Base-by-base conservation (phyloP, 768 basidiomycete species). In the Pisolithus albus region DNA sequence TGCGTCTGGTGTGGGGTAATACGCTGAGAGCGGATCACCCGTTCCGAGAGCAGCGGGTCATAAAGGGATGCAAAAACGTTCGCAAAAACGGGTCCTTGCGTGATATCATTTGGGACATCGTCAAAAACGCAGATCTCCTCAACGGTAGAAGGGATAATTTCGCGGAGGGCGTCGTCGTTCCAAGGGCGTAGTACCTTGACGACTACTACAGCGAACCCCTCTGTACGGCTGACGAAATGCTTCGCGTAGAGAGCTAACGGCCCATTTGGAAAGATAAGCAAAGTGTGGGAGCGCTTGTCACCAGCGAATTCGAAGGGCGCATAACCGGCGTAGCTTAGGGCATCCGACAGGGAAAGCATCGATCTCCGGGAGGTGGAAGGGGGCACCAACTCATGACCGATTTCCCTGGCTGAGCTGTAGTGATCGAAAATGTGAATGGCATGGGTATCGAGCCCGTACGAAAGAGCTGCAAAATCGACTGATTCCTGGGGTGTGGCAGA, bases 341-440 rank as follows among this genome's bases (percentile, higher is more conserved):
- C 76, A 5, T 81, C 77, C 15, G 72, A 63, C 46, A 86, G 60
- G 15, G 70, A 54, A 23, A 64, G 49, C 51, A 55, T 56, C 39
- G 65, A 51, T 19, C 65, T 56, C 21, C 70, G 69, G 0, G 64
- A 54, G 5, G 67, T 56, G 15, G 75, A 59, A 2, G 76, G 50
- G 8, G 75, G 74, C 24, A 67, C 59, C 36, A 82, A 68, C 32
- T 74, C 61, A 49, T 83, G 78, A 2, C 87, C 82, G 32, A 80
- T 71, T 69, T 98, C 92, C 23, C 95, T 84, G 32, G 84, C 75
- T 30, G 83, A 76, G 54, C 82, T 81, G 62, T 88, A 77, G 59
- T 95, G 89, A 67, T 98, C 93, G 63, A 98, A 93, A 39, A 97
- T 71, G 66, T 97, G 92, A 50, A 93, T 77, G 51, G 89, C 83